phyloP scores from a whole-genome alignment of 768 basidiomycete species.

The Kondoa subrosea region DNA sequence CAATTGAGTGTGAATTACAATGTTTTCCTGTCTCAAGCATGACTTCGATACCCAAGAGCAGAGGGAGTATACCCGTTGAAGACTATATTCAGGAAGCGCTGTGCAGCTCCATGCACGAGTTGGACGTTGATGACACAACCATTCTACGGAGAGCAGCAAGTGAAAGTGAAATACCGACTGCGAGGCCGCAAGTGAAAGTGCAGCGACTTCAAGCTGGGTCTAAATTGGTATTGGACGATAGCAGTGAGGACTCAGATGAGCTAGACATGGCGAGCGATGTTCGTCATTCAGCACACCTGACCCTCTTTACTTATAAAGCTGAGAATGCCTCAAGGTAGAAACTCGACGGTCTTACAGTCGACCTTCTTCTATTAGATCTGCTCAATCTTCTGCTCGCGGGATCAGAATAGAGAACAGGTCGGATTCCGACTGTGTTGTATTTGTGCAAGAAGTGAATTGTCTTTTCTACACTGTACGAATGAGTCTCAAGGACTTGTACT shows the following conservation, averaged over 20 bases:
- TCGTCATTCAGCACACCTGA: not conserved
- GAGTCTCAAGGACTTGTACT: too few species aligned
- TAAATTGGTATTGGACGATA: not conserved
- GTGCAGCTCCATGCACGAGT: not conserved
- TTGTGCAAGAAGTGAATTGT: slow-evolving; percentile 19
- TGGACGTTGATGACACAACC: not conserved
- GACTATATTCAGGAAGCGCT: not conserved
- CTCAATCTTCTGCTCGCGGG: not conserved
- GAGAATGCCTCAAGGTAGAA: not conserved
- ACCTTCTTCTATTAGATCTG: not conserved
- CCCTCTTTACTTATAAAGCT: not conserved
- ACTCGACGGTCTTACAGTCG: not conserved
- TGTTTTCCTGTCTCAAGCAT: not conserved
- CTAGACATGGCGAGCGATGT: not conserved
- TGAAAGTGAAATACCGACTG: not conserved
- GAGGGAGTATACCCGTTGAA: not conserved
- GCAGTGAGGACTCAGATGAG: not conserved
- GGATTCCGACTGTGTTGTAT: slow-evolving; percentile 4
- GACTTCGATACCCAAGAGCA: not conserved
- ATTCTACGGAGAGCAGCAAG: not conserved
- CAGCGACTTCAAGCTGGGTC: not conserved
- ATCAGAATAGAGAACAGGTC: slow-evolving; percentile 20
- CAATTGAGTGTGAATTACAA: not conserved
- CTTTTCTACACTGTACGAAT: too few species aligned
- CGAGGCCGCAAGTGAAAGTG: too few species aligned